A percentile compares a stretch with the other conserved stretches of the same genome.
Conservation (phyloP, 352 stramenopile genomes). For the Phytophthora brassicae region DNA sequence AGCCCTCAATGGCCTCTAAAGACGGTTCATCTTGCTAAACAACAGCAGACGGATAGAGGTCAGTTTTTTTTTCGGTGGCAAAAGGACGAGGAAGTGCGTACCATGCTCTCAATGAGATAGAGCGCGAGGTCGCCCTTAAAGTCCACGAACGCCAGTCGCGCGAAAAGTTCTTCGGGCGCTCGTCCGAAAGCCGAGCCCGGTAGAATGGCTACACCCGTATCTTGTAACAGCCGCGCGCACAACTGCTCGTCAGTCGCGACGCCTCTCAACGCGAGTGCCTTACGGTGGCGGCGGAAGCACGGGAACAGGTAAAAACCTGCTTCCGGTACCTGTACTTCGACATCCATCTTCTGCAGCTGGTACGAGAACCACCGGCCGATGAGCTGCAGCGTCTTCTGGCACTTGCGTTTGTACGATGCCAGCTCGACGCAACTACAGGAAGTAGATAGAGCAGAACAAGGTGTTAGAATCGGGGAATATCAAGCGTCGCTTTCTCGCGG, state of each 20-base stretch:
- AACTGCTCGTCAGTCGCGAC: slow-evolving; percentile 76
- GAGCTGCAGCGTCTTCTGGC: slow-evolving; percentile 78
- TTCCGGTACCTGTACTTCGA: slow-evolving; percentile 74
- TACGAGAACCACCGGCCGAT: slow-evolving; percentile 83
- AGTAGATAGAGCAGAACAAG: slow-evolving; percentile 15
- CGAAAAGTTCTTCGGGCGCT: slow-evolving; percentile 73
- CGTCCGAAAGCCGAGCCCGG: slow-evolving; percentile 84
- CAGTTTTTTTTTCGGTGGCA: slow-evolving; percentile 14
- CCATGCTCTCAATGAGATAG: slow-evolving; percentile 88
- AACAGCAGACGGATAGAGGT: slow-evolving; percentile 9
- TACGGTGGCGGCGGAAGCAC: slow-evolving; percentile 73
- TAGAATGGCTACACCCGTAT: slow-evolving; percentile 85
- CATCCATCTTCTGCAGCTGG: slow-evolving; percentile 83
- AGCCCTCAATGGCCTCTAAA: slow-evolving; percentile 75
- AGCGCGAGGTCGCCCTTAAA: slow-evolving; percentile 88
- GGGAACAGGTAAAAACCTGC: slow-evolving; percentile 87
- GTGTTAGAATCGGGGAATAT: slow-evolving; percentile 8
- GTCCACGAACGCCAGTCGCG: slow-evolving; percentile 83
- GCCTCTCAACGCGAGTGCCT: slow-evolving; percentile 57
- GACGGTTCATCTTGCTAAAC: slow-evolving; percentile 62
- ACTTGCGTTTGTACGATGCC: slow-evolving; percentile 78
- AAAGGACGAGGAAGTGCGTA: slow-evolving; percentile 25
- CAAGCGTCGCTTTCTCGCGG: slow-evolving; percentile 5
- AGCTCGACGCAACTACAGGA: slow-evolving; percentile 72
- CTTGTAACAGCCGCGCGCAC: slow-evolving; percentile 74